Evolutionary conservation across 2,329 filamentous ascomycete genomes (phyloP).

Genomic region (Arthrinium puccinioides): DNA sequence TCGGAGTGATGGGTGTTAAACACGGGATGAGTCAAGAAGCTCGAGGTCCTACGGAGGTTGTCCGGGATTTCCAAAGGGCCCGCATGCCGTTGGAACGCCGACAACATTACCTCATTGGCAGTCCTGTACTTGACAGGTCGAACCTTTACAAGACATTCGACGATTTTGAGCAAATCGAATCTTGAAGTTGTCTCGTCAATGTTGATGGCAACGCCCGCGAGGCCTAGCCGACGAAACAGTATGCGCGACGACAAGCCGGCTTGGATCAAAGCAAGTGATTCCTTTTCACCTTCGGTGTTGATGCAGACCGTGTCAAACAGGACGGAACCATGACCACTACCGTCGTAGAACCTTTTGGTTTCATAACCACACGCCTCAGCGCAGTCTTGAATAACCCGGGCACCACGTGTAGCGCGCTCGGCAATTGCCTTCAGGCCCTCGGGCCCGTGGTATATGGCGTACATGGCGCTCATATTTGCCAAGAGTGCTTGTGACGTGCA

Average conservation of each 20-base stretch:
- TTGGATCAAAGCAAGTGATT: constrained; percentile 39
- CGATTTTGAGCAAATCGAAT: constrained; percentile 31
- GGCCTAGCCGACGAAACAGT: constrained; percentile 56
- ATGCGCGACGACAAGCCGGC: constrained; percentile 44
- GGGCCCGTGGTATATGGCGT: constrained; percentile 89
- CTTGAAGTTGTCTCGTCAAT: constrained; percentile 67
- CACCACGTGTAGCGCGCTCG: constrained; percentile 64
- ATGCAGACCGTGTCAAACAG: constrained; percentile 79
- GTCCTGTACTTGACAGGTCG: no score
- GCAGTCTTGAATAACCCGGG: constrained; percentile 60
- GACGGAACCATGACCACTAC: constrained; percentile 46
- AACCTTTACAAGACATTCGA: no score
- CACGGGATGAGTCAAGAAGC: constrained; percentile 80
- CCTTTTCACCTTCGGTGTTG: constrained; percentile 41
- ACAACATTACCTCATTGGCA: no score
- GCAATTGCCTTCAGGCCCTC: constrained; percentile 77
- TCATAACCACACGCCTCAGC: constrained; percentile 57
- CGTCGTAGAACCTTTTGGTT: constrained; percentile 51
- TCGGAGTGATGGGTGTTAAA: constrained; percentile 96
- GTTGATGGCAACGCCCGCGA: constrained; percentile 62
- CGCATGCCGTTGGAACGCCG: constrained; percentile 15
- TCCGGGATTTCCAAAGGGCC: constrained; percentile 43
- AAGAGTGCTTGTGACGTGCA: constrained; percentile 91
- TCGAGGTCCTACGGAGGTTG: constrained; percentile 60
- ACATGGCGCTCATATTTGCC: constrained; percentile 94